phyloP scores from a whole-genome alignment of 441 rosid species.

The Mallotus repandus region DNA sequence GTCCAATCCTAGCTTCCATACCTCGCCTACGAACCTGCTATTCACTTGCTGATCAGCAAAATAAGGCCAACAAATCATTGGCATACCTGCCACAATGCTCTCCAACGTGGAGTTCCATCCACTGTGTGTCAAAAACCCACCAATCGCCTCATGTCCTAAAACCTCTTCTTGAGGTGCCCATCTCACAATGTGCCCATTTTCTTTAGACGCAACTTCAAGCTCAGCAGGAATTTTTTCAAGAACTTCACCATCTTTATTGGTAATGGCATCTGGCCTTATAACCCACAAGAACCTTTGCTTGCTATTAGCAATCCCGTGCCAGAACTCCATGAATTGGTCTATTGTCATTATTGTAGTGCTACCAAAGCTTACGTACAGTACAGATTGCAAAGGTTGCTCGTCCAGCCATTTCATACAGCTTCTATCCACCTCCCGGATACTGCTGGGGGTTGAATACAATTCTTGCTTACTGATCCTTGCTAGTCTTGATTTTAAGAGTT shows the following conservation, averaged over 20 bases:
- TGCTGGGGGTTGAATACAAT: constrained; percentile 15
- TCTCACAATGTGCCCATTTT: neutral
- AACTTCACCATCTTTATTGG: constrained; percentile 11
- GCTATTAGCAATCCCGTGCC: constrained; percentile 52
- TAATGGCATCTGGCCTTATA: constrained; percentile 38
- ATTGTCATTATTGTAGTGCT: constrained; percentile 34
- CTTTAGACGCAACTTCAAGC: neutral
- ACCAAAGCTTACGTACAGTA: constrained; percentile 58
- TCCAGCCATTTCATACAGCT: constrained; percentile 57
- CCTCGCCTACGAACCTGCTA: constrained; percentile 12
- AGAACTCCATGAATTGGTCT: constrained; percentile 44
- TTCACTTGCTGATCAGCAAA: constrained; percentile 24
- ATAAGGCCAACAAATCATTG: constrained; percentile 25
- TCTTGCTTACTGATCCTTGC: neutral
- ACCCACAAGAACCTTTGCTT: constrained; percentile 58
- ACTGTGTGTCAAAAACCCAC: constrained; percentile 23
- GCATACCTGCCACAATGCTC: constrained; percentile 16
- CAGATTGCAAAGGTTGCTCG: constrained; percentile 37
- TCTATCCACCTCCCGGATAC: constrained; percentile 32
- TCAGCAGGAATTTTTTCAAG: neutral
- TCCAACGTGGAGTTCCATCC: constrained; percentile 29
- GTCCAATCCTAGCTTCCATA: constrained; percentile 14
- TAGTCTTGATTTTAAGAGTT: constrained; percentile 1
- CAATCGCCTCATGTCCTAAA: constrained; percentile 14
- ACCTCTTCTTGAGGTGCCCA: constrained; percentile 28